A percentile compares a stretch with the other conserved stretches of the same genome.
Evolutionary conservation across 2,329 filamentous ascomycete species (phyloP).

Genomic region (Ophiobolus disseminans): DNA sequence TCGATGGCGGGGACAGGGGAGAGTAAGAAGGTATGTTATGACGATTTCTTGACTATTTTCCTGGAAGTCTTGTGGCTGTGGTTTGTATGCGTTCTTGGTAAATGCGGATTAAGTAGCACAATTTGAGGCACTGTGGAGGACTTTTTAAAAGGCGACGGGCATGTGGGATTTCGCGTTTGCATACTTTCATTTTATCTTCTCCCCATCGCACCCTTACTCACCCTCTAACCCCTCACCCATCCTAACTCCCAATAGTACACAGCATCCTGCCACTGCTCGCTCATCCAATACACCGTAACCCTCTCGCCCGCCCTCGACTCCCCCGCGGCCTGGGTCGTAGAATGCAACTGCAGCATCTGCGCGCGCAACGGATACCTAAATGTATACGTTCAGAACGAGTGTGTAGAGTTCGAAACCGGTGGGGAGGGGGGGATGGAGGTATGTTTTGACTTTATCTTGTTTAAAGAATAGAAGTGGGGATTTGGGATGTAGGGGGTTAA

Average conservation of each 20-base stretch:
- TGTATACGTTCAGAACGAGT: constrained; percentile 44
- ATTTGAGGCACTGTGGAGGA: no score
- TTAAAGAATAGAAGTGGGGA: not conserved
- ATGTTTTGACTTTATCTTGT: not conserved
- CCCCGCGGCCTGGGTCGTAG: constrained; percentile 50
- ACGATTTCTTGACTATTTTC: no score
- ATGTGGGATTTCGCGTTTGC: no score
- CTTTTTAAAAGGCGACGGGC: no score
- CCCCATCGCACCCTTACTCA: not conserved
- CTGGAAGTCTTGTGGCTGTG: no score
- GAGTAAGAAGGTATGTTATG: constrained; percentile 21
- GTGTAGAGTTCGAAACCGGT: constrained; percentile 30
- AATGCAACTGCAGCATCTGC: constrained; percentile 63
- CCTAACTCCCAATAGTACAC: constrained; percentile 47
- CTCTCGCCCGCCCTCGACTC: constrained; percentile 59
- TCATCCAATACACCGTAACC: constrained; percentile 57
- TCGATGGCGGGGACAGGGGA: constrained; percentile 10
- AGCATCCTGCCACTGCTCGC: constrained; percentile 62
- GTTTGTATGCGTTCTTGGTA: no score
- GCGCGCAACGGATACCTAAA: constrained; percentile 59
- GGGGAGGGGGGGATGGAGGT: constrained; percentile 3
- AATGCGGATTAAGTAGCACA: no score
- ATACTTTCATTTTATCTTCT: not conserved
- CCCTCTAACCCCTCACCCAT: not conserved
- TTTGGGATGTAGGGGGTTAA: not conserved